A percentile compares a stretch with the other conserved stretches of the same genome.
Conservation (phyloP, 169 alveolate genomes). For the Cryptosporidium bovis region DNA sequence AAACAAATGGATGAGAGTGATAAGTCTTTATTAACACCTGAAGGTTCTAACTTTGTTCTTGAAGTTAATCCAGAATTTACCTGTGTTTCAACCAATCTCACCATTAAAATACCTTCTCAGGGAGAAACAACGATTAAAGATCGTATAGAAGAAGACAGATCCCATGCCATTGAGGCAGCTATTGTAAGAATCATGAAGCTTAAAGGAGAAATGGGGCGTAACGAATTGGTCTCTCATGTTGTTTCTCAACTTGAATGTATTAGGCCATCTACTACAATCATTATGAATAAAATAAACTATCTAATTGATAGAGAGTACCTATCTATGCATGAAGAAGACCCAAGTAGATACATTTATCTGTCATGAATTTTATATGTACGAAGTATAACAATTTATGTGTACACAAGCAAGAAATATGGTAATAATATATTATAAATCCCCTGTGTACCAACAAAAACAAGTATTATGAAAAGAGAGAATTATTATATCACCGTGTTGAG, state of each 20-base stretch:
- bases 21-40: too few species aligned
- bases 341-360: constrained; percentile 6
- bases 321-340: constrained; percentile 37
- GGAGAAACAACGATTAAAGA: constrained; percentile 75
- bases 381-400: too few species aligned
- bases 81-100: neutral
- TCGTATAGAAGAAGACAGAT: constrained; percentile 85
- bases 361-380: neutral
- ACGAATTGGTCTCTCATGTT: constrained; percentile 76
- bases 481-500: too few species aligned
- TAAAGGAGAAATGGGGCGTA: constrained; percentile 78
- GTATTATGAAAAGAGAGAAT: too few species aligned
- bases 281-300: constrained; percentile 22
- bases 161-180: constrained; percentile 92
- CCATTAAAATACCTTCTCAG: constrained; percentile 72
- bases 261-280: neutral
- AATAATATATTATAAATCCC: too few species aligned
- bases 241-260: constrained; percentile 15
- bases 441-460: too few species aligned
- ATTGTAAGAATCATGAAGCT: constrained; percentile 92
- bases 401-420: too few species aligned
- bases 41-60: neutral
- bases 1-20: neutral
- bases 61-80: constrained; percentile 8
- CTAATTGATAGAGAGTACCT: constrained; percentile 55